Evolutionary conservation across 148 eudicot species (phyloP).

Genomic region (Fagopyrum esculentum): DNA sequence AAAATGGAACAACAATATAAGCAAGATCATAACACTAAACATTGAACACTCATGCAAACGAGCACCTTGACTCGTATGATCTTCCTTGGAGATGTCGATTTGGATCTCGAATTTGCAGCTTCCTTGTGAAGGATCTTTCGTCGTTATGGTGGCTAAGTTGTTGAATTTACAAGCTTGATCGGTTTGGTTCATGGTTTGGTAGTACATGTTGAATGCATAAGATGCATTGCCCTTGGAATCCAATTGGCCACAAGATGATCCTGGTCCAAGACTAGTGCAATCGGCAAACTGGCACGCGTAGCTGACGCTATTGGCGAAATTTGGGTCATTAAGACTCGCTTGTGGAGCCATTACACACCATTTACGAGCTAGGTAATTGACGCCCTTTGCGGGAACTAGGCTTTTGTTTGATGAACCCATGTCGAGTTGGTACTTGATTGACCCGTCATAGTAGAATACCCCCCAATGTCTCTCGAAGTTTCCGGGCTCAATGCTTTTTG

Average conservation of each 20-base stretch:
- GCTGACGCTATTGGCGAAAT: slow-evolving; percentile 29
- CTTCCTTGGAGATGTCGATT: slow-evolving; percentile 59
- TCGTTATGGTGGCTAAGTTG: slow-evolving; percentile 39
- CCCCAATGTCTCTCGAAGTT: slow-evolving; percentile 98
- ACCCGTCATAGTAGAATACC: slow-evolving; percentile 70
- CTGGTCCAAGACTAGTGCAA: slow-evolving; percentile 80
- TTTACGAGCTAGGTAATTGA: slow-evolving; percentile 43
- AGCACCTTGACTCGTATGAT: slow-evolving; percentile 17
- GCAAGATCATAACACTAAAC: background rate
- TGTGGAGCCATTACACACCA: slow-evolving; percentile 86
- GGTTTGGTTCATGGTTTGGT: slow-evolving; percentile 66
- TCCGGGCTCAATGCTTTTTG: slow-evolving; percentile 77
- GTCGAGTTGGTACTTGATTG: slow-evolving; percentile 46
- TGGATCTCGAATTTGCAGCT: slow-evolving; percentile 60
- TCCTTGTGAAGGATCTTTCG: slow-evolving; percentile 55
- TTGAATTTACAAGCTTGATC: slow-evolving; percentile 49
- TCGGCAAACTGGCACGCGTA: slow-evolving; percentile 71
- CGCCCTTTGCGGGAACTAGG: slow-evolving; percentile 62
- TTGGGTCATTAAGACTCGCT: slow-evolving; percentile 46
- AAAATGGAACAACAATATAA: background rate
- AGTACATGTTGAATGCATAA: slow-evolving; percentile 77
- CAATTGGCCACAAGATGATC: slow-evolving; percentile 59
- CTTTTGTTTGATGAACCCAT: slow-evolving; percentile 30
- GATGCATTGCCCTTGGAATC: slow-evolving; percentile 64
- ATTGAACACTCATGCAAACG: background rate